These are phyloP conservation scores for Heliosperma pusillum DNA, from an alignment of 148 eudicot genomes.

Conservation along the genomic window DNA sequence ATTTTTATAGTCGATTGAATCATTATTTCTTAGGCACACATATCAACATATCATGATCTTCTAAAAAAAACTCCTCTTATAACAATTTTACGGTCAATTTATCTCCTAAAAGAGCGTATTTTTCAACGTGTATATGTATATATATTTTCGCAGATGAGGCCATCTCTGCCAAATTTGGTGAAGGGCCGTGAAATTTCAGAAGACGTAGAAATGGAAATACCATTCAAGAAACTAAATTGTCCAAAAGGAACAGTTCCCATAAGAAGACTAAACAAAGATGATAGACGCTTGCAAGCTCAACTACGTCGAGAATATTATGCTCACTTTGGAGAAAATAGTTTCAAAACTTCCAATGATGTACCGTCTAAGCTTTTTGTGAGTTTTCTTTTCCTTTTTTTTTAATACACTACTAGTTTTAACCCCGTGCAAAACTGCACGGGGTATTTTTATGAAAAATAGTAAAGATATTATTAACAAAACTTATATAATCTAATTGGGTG, in stretches of 20 bases:
- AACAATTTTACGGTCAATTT: background rate
- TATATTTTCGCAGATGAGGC: slow-evolving; percentile 14
- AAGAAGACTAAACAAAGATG: background rate
- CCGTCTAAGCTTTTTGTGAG: slow-evolving; percentile 12
- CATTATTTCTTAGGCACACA: too few relatives aligned
- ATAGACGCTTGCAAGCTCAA: background rate
- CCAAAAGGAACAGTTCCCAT: slow-evolving; percentile 25
- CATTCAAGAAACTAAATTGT: slow-evolving; percentile 20
- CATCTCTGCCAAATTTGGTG: slow-evolving; percentile 4
- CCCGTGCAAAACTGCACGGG: too few relatives aligned
- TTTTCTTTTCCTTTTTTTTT: background rate
- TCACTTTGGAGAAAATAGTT: background rate
- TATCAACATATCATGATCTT: too few relatives aligned
- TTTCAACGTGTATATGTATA: too few relatives aligned
- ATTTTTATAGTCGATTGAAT: too few relatives aligned
- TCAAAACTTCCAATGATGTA: background rate
- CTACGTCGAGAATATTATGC: background rate
- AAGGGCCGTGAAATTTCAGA: background rate
- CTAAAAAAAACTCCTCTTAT: too few relatives aligned
- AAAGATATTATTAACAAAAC: too few relatives aligned
- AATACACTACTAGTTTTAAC: too few relatives aligned
- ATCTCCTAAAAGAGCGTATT: too few relatives aligned
- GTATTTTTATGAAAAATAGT: too few relatives aligned
- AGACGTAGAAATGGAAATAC: background rate
- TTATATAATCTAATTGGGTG: too few relatives aligned